These are phyloP conservation scores for Globisporangium mamillatum DNA, from an alignment of 352 stramenopile genomes.

Conservation along the genomic window DNA sequence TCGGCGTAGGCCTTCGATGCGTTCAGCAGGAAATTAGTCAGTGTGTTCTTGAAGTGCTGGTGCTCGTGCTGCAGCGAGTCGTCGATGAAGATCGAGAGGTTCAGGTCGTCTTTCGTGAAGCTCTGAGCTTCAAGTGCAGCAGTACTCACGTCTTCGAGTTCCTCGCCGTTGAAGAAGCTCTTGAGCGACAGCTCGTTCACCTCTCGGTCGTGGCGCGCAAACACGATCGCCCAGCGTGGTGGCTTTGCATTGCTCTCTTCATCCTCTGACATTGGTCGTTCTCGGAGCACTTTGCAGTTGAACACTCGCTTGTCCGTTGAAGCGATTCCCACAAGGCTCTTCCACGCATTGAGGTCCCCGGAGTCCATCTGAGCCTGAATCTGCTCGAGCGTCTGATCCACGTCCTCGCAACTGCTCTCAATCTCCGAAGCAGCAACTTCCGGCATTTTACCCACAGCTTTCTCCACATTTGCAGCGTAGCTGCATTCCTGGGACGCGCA, in stretches of 20 bases:
- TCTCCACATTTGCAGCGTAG: conserved; percentile 89
- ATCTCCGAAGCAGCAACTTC: not conserved
- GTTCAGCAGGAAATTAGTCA: not conserved
- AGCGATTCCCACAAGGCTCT: conserved; percentile 22
- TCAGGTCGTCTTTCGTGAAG: conserved; percentile 16
- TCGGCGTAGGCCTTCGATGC: not conserved
- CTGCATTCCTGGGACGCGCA: conserved; percentile 51
- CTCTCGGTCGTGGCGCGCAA: conserved; percentile 54
- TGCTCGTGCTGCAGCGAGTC: conserved; percentile 36
- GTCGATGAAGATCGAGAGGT: conserved; percentile 63
- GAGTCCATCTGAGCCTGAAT: conserved; percentile 18
- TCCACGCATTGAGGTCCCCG: conserved; percentile 26
- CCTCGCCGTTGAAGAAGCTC: conserved; percentile 59
- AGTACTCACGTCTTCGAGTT: conserved; percentile 39
- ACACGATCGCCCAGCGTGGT: conserved; percentile 41
- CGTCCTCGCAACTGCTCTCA: conserved; percentile 4
- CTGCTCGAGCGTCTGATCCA: conserved; percentile 21
- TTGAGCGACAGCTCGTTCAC: conserved; percentile 75
- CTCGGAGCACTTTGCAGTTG: conserved; percentile 36
- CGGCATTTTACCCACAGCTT: conserved; percentile 49
- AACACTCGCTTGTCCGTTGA: conserved; percentile 18
- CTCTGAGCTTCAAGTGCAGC: conserved; percentile 18
- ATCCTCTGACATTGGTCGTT: conserved; percentile 23
- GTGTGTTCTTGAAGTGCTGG: not conserved
- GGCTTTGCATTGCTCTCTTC: conserved; percentile 8